Base-by-base conservation (phyloP, 2,329 filamentous ascomycete species). In the Scytalidium lignicola region DNA sequence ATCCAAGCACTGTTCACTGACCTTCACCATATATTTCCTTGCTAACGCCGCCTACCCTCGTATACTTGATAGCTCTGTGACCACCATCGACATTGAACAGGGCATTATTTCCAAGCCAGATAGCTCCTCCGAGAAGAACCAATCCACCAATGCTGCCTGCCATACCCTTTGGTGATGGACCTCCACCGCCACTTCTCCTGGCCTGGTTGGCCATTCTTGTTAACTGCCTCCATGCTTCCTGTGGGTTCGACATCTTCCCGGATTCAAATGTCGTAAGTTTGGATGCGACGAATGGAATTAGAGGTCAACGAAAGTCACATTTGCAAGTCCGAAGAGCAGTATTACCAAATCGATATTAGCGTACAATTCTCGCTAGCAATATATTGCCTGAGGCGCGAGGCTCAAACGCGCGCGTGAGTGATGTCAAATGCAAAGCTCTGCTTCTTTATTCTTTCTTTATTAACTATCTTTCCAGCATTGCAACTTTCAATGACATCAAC, bases 41-140 rank as follows among this genome's bases (percentile, higher is more conserved):
- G 78, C 88, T 86, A 49, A 99, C 92, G 76, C 93, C 93, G 64
- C 83, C 88, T 71, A 96, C 64, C 68, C 91, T 86, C 62, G 86
- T 90, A 75, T 99, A 99, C 73, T 99, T 99, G 80, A 99, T 99
- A 58, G 93, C 93, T 67, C 93, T 86, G 72, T 97, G 93, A 74
- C 93, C 93, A 85, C 93, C 93, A 66, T 99, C 93, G 62, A 99
- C 93, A 74, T 86, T 86, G 75, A 86, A 86, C 4, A 86, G 74
- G 41, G 82, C 78, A 66, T 66, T 63, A 59, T 83, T 79, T 56
- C 76, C 72, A 46, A 81, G 58, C 55, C 79, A 67, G 53, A 73
- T 68, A 54, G 75, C 74, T 57, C 78, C 75, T 56, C 74, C 74
- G 21, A 83, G 68, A 29, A 82, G 58, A 37, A 83, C 58, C 49